Conservation (phyloP, 441 rosid genomes). For the Breynia disticha region DNA sequence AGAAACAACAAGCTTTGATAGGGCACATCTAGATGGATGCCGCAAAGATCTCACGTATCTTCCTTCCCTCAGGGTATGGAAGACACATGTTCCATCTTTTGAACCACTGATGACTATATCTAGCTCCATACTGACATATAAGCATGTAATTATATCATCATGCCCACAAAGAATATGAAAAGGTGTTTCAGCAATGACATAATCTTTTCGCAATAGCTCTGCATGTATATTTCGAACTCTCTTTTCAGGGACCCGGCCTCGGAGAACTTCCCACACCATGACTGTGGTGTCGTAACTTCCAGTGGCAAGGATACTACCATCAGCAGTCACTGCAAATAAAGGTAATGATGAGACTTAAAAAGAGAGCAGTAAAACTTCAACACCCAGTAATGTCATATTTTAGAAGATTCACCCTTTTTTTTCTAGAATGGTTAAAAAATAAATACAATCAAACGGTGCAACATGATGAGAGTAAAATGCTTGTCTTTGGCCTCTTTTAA, state of each 20-base stretch:
- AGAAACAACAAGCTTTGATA: conserved; percentile 87
- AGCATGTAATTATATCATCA: conserved; percentile 90
- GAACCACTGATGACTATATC: conserved; percentile 98
- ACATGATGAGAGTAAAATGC: too few relatives aligned
- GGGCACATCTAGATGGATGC: conserved; percentile 81
- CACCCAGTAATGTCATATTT: too few relatives aligned
- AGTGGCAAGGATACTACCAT: conserved; percentile 83
- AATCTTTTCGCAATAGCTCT: conserved; percentile 61
- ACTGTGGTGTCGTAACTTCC: conserved; percentile 98
- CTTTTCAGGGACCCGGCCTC: conserved; percentile 53
- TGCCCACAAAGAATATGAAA: conserved; percentile 94
- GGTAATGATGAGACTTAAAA: neutral
- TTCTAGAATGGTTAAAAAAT: too few relatives aligned
- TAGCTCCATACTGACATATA: conserved; percentile 77
- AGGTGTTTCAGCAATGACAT: conserved; percentile 75
- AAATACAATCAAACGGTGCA: too few relatives aligned
- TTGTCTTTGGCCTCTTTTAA: too few relatives aligned
- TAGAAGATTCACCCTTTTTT: too few relatives aligned
- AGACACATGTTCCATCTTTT: conserved; percentile 93
- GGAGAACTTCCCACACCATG: conserved; percentile 91
- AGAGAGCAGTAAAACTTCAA: too few relatives aligned
- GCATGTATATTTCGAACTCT: conserved; percentile 44
- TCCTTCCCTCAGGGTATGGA: conserved; percentile 88
- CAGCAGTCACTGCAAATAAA: conserved; percentile 66
- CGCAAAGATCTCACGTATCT: conserved; percentile 82